These are phyloP conservation scores for Hyaloscypha finlandica DNA, from an alignment of 495 filamentous ascomycete species.

Conservation along the genomic window DNA sequence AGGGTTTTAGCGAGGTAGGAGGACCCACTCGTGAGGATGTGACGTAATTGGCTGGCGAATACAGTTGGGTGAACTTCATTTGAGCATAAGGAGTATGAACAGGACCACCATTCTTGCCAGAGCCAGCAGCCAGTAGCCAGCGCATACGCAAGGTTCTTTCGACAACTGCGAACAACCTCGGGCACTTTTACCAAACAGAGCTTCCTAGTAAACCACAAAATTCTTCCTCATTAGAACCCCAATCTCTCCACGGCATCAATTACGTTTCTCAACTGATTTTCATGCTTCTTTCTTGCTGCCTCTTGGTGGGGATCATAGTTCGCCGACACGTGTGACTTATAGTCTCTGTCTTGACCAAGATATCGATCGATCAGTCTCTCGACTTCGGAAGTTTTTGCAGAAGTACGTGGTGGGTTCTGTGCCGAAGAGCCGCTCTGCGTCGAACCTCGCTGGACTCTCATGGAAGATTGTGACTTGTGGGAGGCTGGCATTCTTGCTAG, in stretches of 20 bases:
- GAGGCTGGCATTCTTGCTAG: conserved; percentile 1
- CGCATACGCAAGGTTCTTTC: background rate
- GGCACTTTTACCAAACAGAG: background rate
- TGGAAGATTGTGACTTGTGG: background rate
- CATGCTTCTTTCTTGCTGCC: background rate
- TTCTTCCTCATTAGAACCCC: background rate
- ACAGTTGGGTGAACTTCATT: too few species aligned
- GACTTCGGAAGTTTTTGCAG: background rate
- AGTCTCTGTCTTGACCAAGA: conserved; percentile 4
- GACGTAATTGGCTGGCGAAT: too few species aligned
- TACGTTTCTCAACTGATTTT: background rate
- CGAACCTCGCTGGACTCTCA: background rate
- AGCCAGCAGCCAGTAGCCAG: background rate
- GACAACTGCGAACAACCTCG: background rate
- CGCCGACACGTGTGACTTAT: background rate
- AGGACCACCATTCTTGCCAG: too few species aligned
- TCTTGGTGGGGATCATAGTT: conserved; percentile 7
- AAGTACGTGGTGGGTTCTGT: background rate
- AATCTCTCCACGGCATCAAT: background rate
- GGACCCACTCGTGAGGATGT: too few species aligned
- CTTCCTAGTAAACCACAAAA: background rate
- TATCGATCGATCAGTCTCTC: conserved; percentile 6
- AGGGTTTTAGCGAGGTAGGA: too few species aligned
- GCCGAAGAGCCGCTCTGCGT: background rate
- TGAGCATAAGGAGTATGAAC: too few species aligned